Conservation (phyloP, 2,329 filamentous ascomycete species). For the Cryoendolithus antarcticus region DNA sequence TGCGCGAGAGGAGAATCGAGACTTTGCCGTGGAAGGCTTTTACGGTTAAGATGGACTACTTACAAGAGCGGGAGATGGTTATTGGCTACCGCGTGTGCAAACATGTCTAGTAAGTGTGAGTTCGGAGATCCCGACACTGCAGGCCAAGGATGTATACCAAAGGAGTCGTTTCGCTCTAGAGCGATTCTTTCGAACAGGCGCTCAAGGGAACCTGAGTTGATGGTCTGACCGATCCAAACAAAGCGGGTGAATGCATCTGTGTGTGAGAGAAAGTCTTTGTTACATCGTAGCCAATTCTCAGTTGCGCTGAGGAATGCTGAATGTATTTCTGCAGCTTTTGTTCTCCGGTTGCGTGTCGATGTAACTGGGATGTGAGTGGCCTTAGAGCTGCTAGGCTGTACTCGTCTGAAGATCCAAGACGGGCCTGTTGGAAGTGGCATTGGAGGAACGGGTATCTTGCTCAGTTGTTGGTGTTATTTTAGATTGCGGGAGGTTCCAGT, state of each 20-base stretch:
- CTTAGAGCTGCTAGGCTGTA: no score
- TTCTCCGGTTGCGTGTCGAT: no score
- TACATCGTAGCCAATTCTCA: no score
- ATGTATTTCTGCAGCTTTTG: no score
- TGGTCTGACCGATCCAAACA: no score
- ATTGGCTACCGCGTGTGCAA: neutral
- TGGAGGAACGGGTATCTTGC: neutral
- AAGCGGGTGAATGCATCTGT: no score
- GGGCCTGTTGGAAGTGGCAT: no score
- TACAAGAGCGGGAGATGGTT: conserved; percentile 1
- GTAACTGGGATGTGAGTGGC: no score
- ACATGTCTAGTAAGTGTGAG: conserved; percentile 1
- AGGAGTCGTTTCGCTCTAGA: neutral
- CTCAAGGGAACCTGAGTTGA: no score
- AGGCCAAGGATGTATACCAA: conserved; percentile 1
- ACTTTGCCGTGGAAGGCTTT: neutral
- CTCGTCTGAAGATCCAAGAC: no score
- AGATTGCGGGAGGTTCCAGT: neutral
- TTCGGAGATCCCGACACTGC: neutral
- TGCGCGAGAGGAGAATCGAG: neutral
- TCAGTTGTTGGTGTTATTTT: neutral
- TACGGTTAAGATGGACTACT: neutral
- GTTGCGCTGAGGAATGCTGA: no score
- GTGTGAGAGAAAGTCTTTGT: no score
- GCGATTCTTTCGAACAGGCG: conserved; percentile 1